Conservation (phyloP, 495 filamentous ascomycete genomes). For the Hamigera avellanea region DNA sequence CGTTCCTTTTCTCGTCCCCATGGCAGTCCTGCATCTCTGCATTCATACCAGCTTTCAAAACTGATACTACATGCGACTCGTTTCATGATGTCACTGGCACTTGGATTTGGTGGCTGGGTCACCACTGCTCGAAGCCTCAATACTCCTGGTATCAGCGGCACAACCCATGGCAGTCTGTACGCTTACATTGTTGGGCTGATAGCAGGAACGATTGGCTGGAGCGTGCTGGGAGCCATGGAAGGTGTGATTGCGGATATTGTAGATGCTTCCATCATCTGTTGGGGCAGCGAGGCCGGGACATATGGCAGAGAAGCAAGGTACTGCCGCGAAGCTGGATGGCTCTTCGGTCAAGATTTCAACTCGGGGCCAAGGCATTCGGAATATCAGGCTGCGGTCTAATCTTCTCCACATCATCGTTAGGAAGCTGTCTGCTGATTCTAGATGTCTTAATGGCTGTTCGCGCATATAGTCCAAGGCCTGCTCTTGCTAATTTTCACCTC, state of each 20-base stretch:
- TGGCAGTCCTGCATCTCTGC: conserved; percentile 28
- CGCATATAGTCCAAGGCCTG: too few species aligned
- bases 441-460: too few species aligned
- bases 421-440: too few species aligned
- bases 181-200: conserved; percentile 90
- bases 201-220: conserved; percentile 90
- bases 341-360: conserved; percentile 51
- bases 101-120: conserved; percentile 98
- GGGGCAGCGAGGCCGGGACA: conserved; percentile 73
- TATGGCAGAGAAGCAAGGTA: conserved; percentile 60
- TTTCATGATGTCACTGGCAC: conserved; percentile 74
- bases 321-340: conserved; percentile 73
- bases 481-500: too few species aligned
- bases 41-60: conserved; percentile 81
- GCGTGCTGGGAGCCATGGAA: conserved; percentile 88
- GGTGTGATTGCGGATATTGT: conserved; percentile 85
- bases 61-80: conserved; percentile 82
- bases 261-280: conserved; percentile 86
- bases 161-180: conserved; percentile 73
- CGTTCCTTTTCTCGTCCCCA: conserved; percentile 27
- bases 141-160: conserved; percentile 38
- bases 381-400: neutral
- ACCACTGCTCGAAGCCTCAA: conserved; percentile 65
- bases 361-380: neutral
- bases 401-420: neutral